Evolutionary conservation across 1,284 basidiomycete species (phyloP).

Genomic region (Cutaneotrichosporon arboriforme): DNA sequence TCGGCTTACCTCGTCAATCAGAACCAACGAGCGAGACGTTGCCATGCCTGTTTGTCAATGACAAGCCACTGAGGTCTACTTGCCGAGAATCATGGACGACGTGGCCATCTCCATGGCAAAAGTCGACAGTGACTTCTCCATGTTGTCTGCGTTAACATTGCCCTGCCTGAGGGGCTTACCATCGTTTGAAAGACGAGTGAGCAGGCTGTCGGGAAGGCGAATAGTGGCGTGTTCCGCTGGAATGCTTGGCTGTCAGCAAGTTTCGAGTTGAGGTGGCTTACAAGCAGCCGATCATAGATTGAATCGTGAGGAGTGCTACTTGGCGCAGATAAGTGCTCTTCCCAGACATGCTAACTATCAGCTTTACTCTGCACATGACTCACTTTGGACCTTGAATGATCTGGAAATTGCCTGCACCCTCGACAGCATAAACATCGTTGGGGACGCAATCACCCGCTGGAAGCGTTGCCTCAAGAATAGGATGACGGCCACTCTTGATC

Average conservation of each 20-base stretch:
- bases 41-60: slow-evolving; percentile 58
- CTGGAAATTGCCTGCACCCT: slow-evolving; percentile 74
- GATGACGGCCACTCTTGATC: slow-evolving; percentile 77
- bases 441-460: slow-evolving; percentile 65
- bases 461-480: slow-evolving; percentile 71
- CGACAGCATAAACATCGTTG: slow-evolving; percentile 65
- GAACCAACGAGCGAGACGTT: slow-evolving; percentile 63
- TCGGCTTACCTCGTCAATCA: slow-evolving; percentile 76
- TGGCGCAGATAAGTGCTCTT: slow-evolving; percentile 91
- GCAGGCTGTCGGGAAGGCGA: slow-evolving; percentile 70
- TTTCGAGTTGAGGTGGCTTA: slow-evolving; percentile 27
- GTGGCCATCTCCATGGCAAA: slow-evolving; percentile 90
- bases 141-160: slow-evolving; percentile 37
- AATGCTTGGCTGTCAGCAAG: slow-evolving; percentile 49
- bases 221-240: slow-evolving; percentile 86
- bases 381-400: slow-evolving; percentile 84
- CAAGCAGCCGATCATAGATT: slow-evolving; percentile 85
- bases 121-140: slow-evolving; percentile 81
- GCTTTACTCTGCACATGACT: slow-evolving; percentile 29
- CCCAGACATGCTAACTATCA: slow-evolving; percentile 66
- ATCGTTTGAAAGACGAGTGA: slow-evolving; percentile 85
- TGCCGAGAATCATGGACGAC: slow-evolving; percentile 78
- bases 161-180: slow-evolving; percentile 33
- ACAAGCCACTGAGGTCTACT: neutral
- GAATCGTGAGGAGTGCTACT: slow-evolving; percentile 71